A percentile compares a stretch with the other conserved stretches of the same genome.
These are phyloP conservation scores for Hericium erinaceus DNA, from an alignment of 768 basidiomycete species.

Conservation along the genomic window DNA sequence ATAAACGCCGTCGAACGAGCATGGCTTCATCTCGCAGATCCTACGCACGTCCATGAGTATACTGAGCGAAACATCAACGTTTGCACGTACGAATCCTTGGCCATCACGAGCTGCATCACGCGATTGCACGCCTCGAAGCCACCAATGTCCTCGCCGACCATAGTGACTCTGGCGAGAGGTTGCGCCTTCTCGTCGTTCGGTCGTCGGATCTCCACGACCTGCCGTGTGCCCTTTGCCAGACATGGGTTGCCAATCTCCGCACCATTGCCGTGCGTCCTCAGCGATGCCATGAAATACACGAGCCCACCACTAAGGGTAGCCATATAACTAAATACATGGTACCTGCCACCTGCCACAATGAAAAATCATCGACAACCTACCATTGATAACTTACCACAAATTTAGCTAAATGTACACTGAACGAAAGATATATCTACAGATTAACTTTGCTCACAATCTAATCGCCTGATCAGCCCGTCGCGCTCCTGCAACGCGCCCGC, in stretches of 20 bases:
- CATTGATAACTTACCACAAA: too few relatives aligned
- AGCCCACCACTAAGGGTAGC: constrained; percentile 17
- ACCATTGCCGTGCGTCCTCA: constrained; percentile 26
- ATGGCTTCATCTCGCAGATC: constrained; percentile 85
- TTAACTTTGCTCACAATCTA: too few relatives aligned
- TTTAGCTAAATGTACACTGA: too few relatives aligned
- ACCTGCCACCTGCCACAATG: too few relatives aligned
- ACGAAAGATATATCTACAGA: too few relatives aligned
- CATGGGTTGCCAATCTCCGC: constrained; percentile 69
- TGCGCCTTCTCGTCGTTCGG: constrained; percentile 32
- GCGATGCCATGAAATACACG: constrained; percentile 70
- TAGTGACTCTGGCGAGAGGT: constrained; percentile 55
- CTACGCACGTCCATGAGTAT: constrained; percentile 25
- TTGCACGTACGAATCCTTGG: constrained; percentile 78
- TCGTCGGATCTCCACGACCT: constrained; percentile 46
- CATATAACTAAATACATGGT: too few relatives aligned
- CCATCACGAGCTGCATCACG: constrained; percentile 81
- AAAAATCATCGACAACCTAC: too few relatives aligned
- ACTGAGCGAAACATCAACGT: background rate
- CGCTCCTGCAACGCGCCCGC: too few relatives aligned
- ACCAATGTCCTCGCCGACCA: constrained; percentile 78
- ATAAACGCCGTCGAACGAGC: constrained; percentile 96
- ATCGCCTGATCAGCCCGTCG: too few relatives aligned
- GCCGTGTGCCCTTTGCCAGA: constrained; percentile 54
- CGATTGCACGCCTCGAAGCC: constrained; percentile 80